Evolutionary conservation across 108 stramenopile species (phyloP), one percentile per base, ranked within the genome.

Genomic region (Cylindrotheca fusiformis): DNA sequence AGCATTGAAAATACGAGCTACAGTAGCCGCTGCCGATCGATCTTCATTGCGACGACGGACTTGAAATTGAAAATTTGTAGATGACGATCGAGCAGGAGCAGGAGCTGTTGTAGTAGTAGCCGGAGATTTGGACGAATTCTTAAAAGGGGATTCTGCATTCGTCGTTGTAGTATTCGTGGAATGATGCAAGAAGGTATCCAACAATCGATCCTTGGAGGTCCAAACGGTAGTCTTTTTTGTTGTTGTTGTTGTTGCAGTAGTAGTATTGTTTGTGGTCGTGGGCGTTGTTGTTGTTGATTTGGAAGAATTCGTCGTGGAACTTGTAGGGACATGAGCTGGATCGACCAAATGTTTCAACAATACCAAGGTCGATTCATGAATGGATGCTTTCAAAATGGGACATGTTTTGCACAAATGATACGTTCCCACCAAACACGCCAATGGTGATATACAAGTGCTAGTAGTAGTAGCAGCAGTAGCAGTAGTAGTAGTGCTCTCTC

Each of bases 381-480:
- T 12, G 2, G 52, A 17, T 5, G 4, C 55, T 0, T 58, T 36
- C 28, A 36, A 23, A 6, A 19, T 18, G n/a, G 44, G 20, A 8
- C 29, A 17, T 18, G 52, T 54, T 14, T 46, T 61, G 56, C 48
- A 66, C 0, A 56, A 6, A 36, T 66, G 65, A 59, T 67, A 69
- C 24, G 69, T 47, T n/a, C 55, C 69, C 31, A 77, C 56, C 55
- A 77, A 49, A 57, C 65, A 60, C 2, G 75, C 64, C 48, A 77
- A 30, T 10, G 75, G 75, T 18, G 67, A 63, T 8, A 51, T n/a
- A n/a, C n/a, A n/a, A n/a, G n/a, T n/a, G n/a, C n/a, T n/a, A n/a
- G n/a, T n/a, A n/a, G n/a, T n/a, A n/a, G n/a, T n/a, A n/a, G n/a
- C n/a, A n/a, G n/a, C n/a, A n/a, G n/a, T n/a, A n/a, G n/a, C n/a